These are phyloP conservation scores for Magnusiomyces suaveolens DNA, from an alignment of 1,139 yeast genomes.

Conservation along the genomic window DNA sequence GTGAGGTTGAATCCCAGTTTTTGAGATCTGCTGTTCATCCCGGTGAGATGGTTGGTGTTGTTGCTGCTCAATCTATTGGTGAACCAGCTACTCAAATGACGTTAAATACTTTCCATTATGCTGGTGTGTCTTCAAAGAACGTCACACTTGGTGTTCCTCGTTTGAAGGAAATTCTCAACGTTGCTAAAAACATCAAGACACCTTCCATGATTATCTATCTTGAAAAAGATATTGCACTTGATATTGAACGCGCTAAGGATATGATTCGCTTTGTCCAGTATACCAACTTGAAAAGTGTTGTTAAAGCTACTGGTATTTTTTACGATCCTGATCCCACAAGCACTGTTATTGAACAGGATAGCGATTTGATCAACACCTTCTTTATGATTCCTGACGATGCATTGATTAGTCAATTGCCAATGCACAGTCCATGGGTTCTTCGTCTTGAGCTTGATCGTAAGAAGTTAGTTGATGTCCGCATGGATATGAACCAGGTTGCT, in stretches of 20 bases:
- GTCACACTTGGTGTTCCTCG: conserved; percentile 99
- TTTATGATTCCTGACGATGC: conserved; percentile 97
- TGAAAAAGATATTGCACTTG: conserved; percentile 68
- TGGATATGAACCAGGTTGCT: conserved; percentile 97
- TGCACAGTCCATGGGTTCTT: conserved; percentile 95
- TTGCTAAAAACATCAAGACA: conserved; percentile 96
- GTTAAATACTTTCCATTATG: conserved; percentile 97
- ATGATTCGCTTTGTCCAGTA: conserved; percentile 97
- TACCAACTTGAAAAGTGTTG: conserved; percentile 87
- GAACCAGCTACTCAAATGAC: conserved; percentile 99
- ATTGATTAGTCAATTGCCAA: conserved; percentile 84
- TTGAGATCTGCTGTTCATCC: conserved; percentile 91
- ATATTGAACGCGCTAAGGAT: conserved; percentile 87
- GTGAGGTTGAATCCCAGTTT: conserved; percentile 89
- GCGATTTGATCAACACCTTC: conserved; percentile 93
- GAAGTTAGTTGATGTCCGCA: conserved; percentile 94
- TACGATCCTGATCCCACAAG: conserved; percentile 97
- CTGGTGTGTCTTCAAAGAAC: conserved; percentile 98
- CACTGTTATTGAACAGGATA: conserved; percentile 92
- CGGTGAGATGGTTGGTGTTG: conserved; percentile 99
- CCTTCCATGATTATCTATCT: conserved; percentile 92
- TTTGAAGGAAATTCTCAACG: conserved; percentile 95
- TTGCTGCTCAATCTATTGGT: conserved; percentile 99
- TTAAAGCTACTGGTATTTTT: conserved; percentile 93
- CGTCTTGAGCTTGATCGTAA: conserved; percentile 97